A percentile compares a stretch with the other conserved stretches of the same genome.
phyloP scores from a whole-genome alignment of 495 filamentous ascomycete species.

The Talaromyces ruber region DNA sequence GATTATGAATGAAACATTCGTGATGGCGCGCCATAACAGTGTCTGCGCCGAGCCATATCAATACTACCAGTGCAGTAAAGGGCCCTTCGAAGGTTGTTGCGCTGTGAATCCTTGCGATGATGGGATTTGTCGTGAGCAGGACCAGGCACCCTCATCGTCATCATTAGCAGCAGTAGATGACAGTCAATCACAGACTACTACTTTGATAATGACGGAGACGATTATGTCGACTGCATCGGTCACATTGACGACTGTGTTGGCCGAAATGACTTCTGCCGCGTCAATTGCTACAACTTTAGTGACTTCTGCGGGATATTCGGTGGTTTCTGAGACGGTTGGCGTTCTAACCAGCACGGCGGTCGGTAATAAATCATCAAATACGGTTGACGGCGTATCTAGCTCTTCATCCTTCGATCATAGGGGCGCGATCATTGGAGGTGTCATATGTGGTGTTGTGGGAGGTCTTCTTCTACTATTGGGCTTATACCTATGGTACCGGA shows the following conservation, averaged over 20 bases:
- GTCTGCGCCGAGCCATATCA: constrained; percentile 12
- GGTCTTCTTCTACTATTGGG: constrained; percentile 14
- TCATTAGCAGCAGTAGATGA: background rate
- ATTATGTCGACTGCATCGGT: background rate
- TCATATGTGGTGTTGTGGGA: constrained; percentile 15
- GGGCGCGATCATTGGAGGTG: constrained; percentile 20
- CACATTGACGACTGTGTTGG: background rate
- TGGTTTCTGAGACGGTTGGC: background rate
- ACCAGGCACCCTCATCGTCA: background rate
- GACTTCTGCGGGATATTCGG: background rate
- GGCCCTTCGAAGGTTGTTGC: constrained; percentile 28
- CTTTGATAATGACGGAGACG: background rate
- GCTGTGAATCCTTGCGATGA: constrained; percentile 25
- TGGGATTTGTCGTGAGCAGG: constrained; percentile 25
- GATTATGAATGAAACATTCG: background rate
- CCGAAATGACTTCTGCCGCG: background rate
- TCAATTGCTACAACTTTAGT: background rate
- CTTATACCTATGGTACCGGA: constrained; percentile 14
- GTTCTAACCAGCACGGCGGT: background rate
- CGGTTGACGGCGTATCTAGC: background rate
- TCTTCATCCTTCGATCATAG: background rate
- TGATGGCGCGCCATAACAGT: constrained; percentile 8
- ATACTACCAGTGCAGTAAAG: constrained; percentile 25
- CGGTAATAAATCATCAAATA: background rate
- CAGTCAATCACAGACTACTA: constrained; percentile 5